Conservation (phyloP, 345 rosid genomes). For the Bretschneidera sinensis region DNA sequence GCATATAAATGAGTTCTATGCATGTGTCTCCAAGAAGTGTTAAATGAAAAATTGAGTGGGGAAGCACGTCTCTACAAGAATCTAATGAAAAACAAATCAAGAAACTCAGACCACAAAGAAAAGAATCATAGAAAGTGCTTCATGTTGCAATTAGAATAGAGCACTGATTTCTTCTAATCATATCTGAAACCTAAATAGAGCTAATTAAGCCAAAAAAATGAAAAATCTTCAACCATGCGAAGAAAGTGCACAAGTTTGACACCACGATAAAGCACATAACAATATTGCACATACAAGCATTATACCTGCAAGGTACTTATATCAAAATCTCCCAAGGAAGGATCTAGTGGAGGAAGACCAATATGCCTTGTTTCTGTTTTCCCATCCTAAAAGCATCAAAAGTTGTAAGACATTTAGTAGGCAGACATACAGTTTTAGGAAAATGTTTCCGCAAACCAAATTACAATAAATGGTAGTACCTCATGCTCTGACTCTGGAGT, state of each 20-base stretch:
- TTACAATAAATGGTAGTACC: conserved; percentile 39
- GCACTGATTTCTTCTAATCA: not conserved
- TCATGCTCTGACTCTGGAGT: conserved; percentile 43
- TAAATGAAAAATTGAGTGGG: not conserved
- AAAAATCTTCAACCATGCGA: not conserved
- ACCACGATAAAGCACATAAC: conserved; percentile 7
- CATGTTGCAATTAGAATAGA: not conserved
- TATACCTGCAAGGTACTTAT: conserved; percentile 71
- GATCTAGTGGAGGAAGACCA: conserved; percentile 50
- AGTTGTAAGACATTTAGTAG: conserved; percentile 8
- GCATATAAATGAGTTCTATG: not conserved
- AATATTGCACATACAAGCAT: conserved; percentile 13
- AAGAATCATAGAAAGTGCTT: no score
- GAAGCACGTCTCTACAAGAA: not conserved
- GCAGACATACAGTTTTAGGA: not conserved
- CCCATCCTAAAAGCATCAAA: conserved; percentile 46
- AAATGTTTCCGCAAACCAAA: conserved; percentile 20
- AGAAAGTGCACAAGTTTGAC: conserved; percentile 4
- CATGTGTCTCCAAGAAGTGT: not conserved
- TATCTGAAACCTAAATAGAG: not conserved
- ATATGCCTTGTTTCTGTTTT: conserved; percentile 41
- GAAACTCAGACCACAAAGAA: no score
- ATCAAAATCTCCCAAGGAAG: conserved; percentile 56
- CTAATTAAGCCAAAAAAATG: conserved; percentile 2
- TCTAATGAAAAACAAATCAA: no score